These are phyloP conservation scores for Coemansia sp. DNA, from an alignment of 192 early-diverging fungal species.

Conservation along the genomic window DNA sequence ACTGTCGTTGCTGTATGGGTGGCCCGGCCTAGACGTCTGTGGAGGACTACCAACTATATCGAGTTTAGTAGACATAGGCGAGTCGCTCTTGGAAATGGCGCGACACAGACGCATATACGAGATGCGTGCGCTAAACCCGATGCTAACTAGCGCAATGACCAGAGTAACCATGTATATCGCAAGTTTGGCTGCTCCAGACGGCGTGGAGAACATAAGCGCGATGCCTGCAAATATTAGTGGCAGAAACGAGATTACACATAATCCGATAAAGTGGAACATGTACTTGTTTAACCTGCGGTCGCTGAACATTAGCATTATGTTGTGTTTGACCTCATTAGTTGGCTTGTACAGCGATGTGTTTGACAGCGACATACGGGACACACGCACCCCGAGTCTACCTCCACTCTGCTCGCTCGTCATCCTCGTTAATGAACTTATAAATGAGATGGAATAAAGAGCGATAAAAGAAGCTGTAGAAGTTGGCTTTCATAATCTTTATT, in stretches of 20 bases:
- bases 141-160: slow-evolving; percentile 21
- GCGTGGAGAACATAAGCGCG: slow-evolving; percentile 27
- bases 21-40: slow-evolving; percentile 32
- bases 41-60: slow-evolving; percentile 16
- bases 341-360: neutral
- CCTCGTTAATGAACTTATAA: neutral
- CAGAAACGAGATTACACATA: slow-evolving; percentile 22
- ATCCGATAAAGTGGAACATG: slow-evolving; percentile 13
- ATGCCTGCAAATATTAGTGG: slow-evolving; percentile 40
- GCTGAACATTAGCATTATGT: slow-evolving; percentile 8
- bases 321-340: neutral
- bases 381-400: neutral
- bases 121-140: slow-evolving; percentile 30
- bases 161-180: slow-evolving; percentile 35
- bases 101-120: slow-evolving; percentile 11
- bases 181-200: slow-evolving; percentile 16
- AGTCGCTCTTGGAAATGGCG: slow-evolving; percentile 13
- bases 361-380: slow-evolving; percentile 16
- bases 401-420: neutral
- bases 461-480: too few species aligned
- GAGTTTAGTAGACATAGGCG: neutral
- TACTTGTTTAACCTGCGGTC: slow-evolving; percentile 17
- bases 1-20: slow-evolving; percentile 17
- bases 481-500: neutral
- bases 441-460: neutral